Percentiles rank a stretch among this genome's conserved stretches.
These are phyloP conservation scores for Pisolithus thermaeus DNA, from an alignment of 1,284 basidiomycete genomes.

Conservation along the genomic window DNA sequence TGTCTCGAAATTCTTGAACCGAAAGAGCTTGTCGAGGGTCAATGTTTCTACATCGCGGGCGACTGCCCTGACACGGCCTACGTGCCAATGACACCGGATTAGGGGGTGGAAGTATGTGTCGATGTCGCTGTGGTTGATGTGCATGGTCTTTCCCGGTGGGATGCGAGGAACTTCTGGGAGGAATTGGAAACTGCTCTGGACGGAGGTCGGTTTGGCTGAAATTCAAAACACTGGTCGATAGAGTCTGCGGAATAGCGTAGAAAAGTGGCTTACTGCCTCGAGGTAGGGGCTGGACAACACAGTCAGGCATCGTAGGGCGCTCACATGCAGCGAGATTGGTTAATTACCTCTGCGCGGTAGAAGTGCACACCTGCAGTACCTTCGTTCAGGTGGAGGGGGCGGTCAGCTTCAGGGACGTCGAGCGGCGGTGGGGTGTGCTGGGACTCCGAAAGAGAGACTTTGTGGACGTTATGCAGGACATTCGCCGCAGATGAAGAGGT, in stretches of 20 bases:
- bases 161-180: constrained; percentile 25
- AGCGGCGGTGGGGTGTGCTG: background rate
- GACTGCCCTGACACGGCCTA: constrained; percentile 13
- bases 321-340: background rate
- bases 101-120: constrained; percentile 27
- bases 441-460: background rate
- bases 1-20: constrained; percentile 18
- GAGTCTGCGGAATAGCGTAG: background rate
- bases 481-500: background rate
- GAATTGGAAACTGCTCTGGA: constrained; percentile 2
- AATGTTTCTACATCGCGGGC: constrained; percentile 9
- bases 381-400: background rate
- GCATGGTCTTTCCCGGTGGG: constrained; percentile 22
- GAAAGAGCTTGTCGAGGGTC: constrained; percentile 23
- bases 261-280: background rate
- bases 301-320: background rate
- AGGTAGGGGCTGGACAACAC: background rate
- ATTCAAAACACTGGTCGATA: background rate
- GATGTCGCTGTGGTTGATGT: constrained; percentile 29
- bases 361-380: background rate
- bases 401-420: background rate
- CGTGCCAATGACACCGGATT: constrained; percentile 30
- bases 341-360: background rate
- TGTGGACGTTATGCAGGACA: background rate
- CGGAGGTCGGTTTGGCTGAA: background rate